phyloP scores from a whole-genome alignment of 1,139 yeast genomes.

The Saccharomyces hybrid region DNA sequence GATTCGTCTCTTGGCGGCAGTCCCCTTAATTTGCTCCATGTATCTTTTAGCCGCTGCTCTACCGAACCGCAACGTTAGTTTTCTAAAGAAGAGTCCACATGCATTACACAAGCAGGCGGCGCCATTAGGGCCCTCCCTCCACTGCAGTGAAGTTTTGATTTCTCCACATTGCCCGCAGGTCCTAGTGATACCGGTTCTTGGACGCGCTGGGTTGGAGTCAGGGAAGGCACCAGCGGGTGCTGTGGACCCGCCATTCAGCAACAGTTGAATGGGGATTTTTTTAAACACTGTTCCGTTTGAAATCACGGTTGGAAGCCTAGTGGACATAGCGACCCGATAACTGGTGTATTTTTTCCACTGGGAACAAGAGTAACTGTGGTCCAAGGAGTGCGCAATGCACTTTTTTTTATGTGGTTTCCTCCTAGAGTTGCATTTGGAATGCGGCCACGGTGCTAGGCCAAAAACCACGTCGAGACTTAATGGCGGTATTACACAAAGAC shows the following conservation, averaged over 20 bases:
- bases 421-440: neutral
- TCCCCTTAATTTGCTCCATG: neutral
- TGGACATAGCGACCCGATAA: neutral
- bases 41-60: neutral
- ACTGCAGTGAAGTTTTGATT: slow-evolving; percentile 33
- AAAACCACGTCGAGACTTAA: neutral
- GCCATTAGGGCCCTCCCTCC: slow-evolving; percentile 88
- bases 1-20: neutral
- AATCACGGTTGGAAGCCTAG: neutral
- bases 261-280: neutral
- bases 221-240: neutral
- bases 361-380: neutral
- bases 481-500: neutral
- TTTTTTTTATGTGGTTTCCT: neutral
- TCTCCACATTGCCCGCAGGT: neutral
- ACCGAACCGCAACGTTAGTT: slow-evolving; percentile 5
- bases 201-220: neutral
- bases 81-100: slow-evolving; percentile 57
- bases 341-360: neutral
- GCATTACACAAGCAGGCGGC: slow-evolving; percentile 82
- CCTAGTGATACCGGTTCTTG: neutral
- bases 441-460: neutral
- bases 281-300: neutral
- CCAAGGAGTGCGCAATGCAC: neutral
- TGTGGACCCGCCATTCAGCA: neutral